A percentile compares a stretch with the other conserved stretches of the same genome.
phyloP scores from a whole-genome alignment of 2,329 filamentous ascomycete species.

The Exophiala bonariae region DNA sequence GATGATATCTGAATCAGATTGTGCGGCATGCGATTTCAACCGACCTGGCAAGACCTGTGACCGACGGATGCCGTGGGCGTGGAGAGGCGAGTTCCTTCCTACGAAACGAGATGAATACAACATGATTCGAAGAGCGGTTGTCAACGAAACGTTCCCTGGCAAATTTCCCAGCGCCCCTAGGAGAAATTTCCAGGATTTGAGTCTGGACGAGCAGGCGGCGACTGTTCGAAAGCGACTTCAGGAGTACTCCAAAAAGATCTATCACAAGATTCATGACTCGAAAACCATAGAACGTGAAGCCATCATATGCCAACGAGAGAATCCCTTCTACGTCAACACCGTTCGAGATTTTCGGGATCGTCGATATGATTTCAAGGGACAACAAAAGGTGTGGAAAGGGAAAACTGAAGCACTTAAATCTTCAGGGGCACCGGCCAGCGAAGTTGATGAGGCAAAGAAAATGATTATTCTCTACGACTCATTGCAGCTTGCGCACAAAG shows the following conservation, averaged over 20 bases:
- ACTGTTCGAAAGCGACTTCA: conserved; percentile 85
- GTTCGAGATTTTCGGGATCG: conserved; percentile 95
- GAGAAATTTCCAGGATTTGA: conserved; percentile 78
- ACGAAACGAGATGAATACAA: conserved; percentile 98
- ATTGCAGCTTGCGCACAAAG: conserved; percentile 93
- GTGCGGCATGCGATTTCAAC: conserved; percentile 97
- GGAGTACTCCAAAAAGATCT: conserved; percentile 96
- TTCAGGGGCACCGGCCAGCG: conserved; percentile 70
- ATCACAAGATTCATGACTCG: conserved; percentile 97
- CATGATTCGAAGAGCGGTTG: conserved; percentile 90
- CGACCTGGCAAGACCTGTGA: conserved; percentile 96
- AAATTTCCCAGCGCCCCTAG: conserved; percentile 68
- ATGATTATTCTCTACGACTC: conserved; percentile 98
- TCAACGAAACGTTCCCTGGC: conserved; percentile 89
- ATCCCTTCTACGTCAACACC: conserved; percentile 97
- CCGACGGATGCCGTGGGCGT: conserved; percentile 90
- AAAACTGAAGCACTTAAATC: conserved; percentile 87
- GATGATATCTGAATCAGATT: conserved; percentile 97
- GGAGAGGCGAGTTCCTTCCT: conserved; percentile 95
- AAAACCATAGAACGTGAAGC: conserved; percentile 91
- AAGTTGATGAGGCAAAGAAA: conserved; percentile 94
- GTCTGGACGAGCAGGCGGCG: conserved; percentile 75
- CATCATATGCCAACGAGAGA: conserved; percentile 97
- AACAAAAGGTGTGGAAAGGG: conserved; percentile 97
- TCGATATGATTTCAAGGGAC: conserved; percentile 96